Conservation (phyloP, 495 filamentous ascomycete genomes). For the Penicillium goetzii region DNA sequence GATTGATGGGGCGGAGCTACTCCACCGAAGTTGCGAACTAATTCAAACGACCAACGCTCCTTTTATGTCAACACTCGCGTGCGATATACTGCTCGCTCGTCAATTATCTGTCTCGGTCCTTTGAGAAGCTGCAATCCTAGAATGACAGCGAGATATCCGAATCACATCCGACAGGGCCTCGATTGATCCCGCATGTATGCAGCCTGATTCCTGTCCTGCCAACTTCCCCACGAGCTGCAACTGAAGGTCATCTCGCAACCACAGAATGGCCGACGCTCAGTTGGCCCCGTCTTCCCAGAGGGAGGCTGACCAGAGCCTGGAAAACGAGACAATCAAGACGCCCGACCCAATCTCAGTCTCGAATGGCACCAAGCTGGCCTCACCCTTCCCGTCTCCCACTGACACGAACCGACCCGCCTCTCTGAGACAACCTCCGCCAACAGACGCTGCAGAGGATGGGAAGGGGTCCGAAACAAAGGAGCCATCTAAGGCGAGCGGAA, state of each 20-base stretch:
- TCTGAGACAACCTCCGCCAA: constrained; percentile 18
- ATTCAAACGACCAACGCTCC: constrained; percentile 33
- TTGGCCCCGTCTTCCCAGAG: constrained; percentile 26
- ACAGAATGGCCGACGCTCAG: constrained; percentile 35
- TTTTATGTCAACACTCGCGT: constrained; percentile 33
- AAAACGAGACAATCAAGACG: constrained; percentile 28
- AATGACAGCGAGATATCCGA: constrained; percentile 19
- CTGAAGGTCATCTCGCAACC: constrained; percentile 26
- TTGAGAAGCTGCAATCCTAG: constrained; percentile 7
- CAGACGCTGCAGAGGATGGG: constrained; percentile 16
- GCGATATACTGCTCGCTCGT: constrained; percentile 8
- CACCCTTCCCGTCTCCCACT: constrained; percentile 43
- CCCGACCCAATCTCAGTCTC: constrained; percentile 30
- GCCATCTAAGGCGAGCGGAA: constrained; percentile 9
- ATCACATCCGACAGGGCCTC: constrained; percentile 15
- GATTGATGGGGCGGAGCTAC: constrained; percentile 27
- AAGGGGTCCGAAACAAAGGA: constrained; percentile 10
- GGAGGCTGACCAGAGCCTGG: constrained; percentile 28
- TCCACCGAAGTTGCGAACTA: constrained; percentile 39
- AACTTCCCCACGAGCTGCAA: constrained; percentile 20
- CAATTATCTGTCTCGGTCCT: neutral
- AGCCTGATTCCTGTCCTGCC: constrained; percentile 7
- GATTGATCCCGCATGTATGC: constrained; percentile 31
- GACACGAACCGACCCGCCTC: constrained; percentile 31
- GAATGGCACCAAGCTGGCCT: constrained; percentile 33